Conservation (phyloP, 169 alveolate genomes). For the Theileria parva region DNA sequence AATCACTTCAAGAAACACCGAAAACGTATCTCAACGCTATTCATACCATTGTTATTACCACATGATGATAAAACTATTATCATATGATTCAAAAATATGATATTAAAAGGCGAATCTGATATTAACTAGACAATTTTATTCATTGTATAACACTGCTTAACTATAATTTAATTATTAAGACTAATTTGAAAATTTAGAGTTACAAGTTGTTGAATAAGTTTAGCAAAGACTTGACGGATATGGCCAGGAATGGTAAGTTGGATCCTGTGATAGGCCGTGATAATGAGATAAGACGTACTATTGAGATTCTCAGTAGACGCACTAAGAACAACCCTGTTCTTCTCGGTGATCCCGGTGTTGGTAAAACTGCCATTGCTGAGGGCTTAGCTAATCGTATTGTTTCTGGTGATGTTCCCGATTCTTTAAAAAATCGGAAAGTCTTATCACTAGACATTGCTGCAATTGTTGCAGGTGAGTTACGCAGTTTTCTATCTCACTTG, state of each 20-base stretch:
- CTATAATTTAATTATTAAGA: background rate
- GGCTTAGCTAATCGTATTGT: conserved; percentile 86
- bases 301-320: conserved; percentile 81
- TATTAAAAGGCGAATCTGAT: conserved; percentile 71
- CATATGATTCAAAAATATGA: background rate
- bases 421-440: conserved; percentile 79
- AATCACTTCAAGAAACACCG: conserved; percentile 84
- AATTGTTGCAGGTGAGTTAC: conserved; percentile 68
- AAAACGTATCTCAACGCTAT: conserved; percentile 56
- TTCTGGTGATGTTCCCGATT: conserved; percentile 87
- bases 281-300: conserved; percentile 82
- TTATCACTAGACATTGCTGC: conserved; percentile 83
- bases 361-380: conserved; percentile 89
- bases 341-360: conserved; percentile 89
- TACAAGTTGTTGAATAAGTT: conserved; percentile 77
- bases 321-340: conserved; percentile 87
- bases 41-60: too few species aligned
- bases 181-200: conserved; percentile 28
- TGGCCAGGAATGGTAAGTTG: conserved; percentile 84
- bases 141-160: background rate
- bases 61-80: conserved; percentile 14
- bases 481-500: conserved; percentile 2
- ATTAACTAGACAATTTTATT: background rate
- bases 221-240: conserved; percentile 81
- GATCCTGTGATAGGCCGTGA: conserved; percentile 89